A percentile compares a stretch with the other conserved stretches of the same genome.
Evolutionary conservation across 73 alveolate genomes (phyloP).

Genomic region (Blepharisma japonicum): DNA sequence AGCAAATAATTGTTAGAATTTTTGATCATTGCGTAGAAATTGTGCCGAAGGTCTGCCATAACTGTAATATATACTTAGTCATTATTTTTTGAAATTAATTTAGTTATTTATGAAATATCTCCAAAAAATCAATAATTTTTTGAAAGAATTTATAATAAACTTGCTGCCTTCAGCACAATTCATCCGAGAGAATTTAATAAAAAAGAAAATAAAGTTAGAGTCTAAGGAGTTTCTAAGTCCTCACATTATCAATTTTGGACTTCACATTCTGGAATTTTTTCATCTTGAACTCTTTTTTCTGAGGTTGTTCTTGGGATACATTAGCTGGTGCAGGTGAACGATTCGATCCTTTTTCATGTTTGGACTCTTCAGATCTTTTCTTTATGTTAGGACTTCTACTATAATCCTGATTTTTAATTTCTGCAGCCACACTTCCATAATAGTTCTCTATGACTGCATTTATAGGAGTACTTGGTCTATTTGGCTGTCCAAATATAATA

Average conservation of each 20-base stretch:
- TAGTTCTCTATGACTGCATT: constrained; percentile 29
- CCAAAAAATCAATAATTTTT: too few species aligned
- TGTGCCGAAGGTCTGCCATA: background rate
- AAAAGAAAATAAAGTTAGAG: too few species aligned
- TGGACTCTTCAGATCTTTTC: background rate
- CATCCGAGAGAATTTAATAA: too few species aligned
- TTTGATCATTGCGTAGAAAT: constrained; percentile 9
- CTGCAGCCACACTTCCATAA: constrained; percentile 30
- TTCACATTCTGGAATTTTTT: constrained; percentile 35
- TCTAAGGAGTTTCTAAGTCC: background rate
- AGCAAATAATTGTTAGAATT: constrained; percentile 57
- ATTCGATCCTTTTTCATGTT: background rate
- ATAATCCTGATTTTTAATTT: background rate
- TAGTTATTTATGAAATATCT: too few species aligned
- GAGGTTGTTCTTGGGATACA: background rate
- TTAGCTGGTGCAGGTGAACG: background rate
- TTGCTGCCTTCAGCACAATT: too few species aligned
- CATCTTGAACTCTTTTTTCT: constrained; percentile 42
- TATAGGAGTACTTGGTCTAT: constrained; percentile 29
- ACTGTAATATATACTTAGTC: too few species aligned
- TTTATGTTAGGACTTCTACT: background rate
- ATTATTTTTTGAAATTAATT: too few species aligned
- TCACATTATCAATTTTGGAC: constrained; percentile 31
- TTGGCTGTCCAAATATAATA: constrained; percentile 18
- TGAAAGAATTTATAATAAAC: too few species aligned